Evolutionary conservation across 129 eudicot species (phyloP), one percentile per base, ranked within the genome.

Genomic region (Tagetes patula): DNA sequence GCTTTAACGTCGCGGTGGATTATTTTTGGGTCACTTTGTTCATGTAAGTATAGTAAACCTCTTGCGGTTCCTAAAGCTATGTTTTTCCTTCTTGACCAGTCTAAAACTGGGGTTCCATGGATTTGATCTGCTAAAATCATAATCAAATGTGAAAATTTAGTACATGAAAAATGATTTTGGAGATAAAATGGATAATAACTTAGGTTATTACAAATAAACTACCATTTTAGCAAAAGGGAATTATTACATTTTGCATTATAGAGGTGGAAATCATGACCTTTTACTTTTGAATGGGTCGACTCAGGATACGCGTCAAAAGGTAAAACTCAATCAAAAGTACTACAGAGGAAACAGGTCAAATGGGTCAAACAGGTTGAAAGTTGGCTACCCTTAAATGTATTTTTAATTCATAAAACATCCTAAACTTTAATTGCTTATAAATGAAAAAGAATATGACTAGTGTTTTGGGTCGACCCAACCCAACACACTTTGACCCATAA

Each of bases 1-100:
- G 98, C 98, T 82, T 92, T 92, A 20, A 92, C 98, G 71, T 92
- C 98, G 4, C 98, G 96, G 62, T 92, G 98, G 33, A 92, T 92
- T 36, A 92, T 85, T 82, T 86, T 87, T 0, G 98, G 98, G 78
- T 92, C 98, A 53, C 91, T 87, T 27, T 92, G 98, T 73, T 92
- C 98, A 13, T 92, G 98, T 66, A 92, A 70, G 77, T 92, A 92
- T 8, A 92, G 82, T 66, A 92, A 56, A 14, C 98, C 98, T 77
- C 98, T 79, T 42, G 98, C 98, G 4, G 98, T 92, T 32, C 98
- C 98, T 71, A 92, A 65, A 5, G 98, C 96, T 43, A 92, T 89
- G 49, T 79, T 84, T 69, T 85, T 89, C 32, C 98, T 84, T 82
- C 96, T 89, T n/a, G 89, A 69, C 98, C 98, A 92, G 64, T 92